Evolutionary conservation across 345 rosid genomes (phyloP), one percentile per base, ranked within the genome.

Genomic region (Ailanthus altissimus): DNA sequence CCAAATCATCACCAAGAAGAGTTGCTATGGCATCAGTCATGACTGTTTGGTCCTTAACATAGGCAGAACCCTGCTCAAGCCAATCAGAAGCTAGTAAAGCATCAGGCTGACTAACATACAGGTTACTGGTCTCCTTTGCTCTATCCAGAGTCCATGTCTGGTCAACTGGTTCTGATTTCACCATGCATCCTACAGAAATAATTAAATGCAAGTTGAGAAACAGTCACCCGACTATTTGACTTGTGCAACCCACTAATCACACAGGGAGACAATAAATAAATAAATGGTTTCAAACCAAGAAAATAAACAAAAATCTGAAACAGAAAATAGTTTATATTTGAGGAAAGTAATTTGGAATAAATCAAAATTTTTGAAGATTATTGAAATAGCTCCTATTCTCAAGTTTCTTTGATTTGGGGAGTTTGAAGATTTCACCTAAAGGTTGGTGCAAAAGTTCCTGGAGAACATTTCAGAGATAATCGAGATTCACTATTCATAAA

Each of bases 41-140:
- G 69, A 82, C 51, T 4, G 75, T 79, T 68, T 90, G 85, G 71
- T 91, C 94, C 80, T 90, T 86, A 42, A 83, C 81, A 67, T 77
- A 75, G 73, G 88, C 87, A 72, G 85, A 81, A 74, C 85, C 83
- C 45, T 88, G 91, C 78, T 88, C 97, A 73, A 88, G 78, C 97
- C 97, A 94, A 83, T 84, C 88, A 61, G 98, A 88, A 65, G 87
- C 89, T 47, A 91, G 91, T 73, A 93, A 84, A 47, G 88, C 92
- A 77, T 90, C 94, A 36, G 94, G 88, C 61, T 85, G 68, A 67
- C 80, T 82, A 70, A 81, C 47, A 64, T 82, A 70, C 64, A 57
- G 54, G 63, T 71, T 20, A 54, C 67, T 56, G 46, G 77, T 77
- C 76, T 80, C 88, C 54, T 70, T 87, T 76, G 74, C 86, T 57